Evolutionary conservation across 2,329 filamentous ascomycete genomes (phyloP), one percentile per base, ranked within the genome.

Genomic region (Paraphoma sp.): DNA sequence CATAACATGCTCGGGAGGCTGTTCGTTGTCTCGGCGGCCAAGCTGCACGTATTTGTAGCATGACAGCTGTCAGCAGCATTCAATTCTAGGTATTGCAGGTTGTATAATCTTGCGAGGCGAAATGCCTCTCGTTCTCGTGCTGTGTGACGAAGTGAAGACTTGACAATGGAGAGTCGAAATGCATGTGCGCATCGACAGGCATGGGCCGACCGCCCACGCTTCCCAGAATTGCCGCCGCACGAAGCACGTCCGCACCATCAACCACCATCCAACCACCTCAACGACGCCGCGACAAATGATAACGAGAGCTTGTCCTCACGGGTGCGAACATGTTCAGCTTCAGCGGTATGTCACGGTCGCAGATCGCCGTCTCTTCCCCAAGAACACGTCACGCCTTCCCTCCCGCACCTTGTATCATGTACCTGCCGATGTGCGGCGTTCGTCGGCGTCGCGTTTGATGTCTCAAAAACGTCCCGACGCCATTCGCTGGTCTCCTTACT

Each of bases 321-420:
- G 40, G 41, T 57, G 45, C 63, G 43, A 57, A 23, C 54, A 76
- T 76, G 74, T 76, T 76, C 68, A 73, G 65, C 57, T 74, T 76
- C 58, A 74, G 70, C 62, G 70, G 74, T 76, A 68, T 61, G 74
- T 75, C 49, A 48, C 31, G 36, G 44, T 16, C 33, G 36, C 36
- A 17, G 48, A 18, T 48, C 38, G 30, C 48, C n/a, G 45, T 48
- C 48, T 44, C 42, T 41, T 23, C 23, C 33, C 46, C 46, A 48
- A 45, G 44, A 17, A 16, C 16, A 11, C 6, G 23, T 42, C 49
- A 52, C 50, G 45, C 47, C 53, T 45, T 56, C 47, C 30, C 40
- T 38, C 38, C 31, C 41, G 36, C 41, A 11, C 3, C 16, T 45
- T 23, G 11, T 42, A 11, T 38, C 33, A n/a, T n/a, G 33, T 38